Evolutionary conservation across 2,329 filamentous ascomycete genomes (phyloP).

Genomic region (Pyrenochaeta sp.): DNA sequence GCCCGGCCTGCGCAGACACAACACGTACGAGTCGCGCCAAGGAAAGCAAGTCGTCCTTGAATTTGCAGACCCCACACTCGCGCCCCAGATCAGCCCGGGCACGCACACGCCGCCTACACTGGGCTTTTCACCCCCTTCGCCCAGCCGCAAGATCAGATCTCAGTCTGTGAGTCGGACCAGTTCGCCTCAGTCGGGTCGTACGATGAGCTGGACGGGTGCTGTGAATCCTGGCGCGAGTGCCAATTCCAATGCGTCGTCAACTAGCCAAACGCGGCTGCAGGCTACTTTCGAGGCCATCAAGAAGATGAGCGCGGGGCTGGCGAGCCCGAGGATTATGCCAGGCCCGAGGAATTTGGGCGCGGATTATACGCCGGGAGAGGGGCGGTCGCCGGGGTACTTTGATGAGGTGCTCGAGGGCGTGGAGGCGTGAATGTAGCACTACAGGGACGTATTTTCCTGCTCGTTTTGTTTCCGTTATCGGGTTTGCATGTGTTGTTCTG

Average conservation of each 20-base stretch:
- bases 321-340: conserved; percentile 21
- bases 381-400: conserved; percentile 26
- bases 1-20: conserved; percentile 4
- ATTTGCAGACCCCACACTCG: conserved; percentile 30
- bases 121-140: neutral
- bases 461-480: neutral
- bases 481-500: neutral
- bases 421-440: neutral
- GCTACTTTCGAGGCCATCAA: conserved; percentile 36
- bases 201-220: conserved; percentile 3
- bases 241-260: neutral
- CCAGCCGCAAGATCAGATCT: too few species aligned
- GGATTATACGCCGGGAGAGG: conserved; percentile 6
- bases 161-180: neutral
- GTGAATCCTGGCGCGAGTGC: too few species aligned
- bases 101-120: neutral
- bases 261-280: conserved; percentile 29
- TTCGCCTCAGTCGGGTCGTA: neutral
- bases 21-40: conserved; percentile 22
- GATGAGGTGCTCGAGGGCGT: conserved; percentile 20
- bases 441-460: neutral
- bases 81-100: conserved; percentile 7
- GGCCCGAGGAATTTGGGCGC: conserved; percentile 7
- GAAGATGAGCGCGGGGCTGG: conserved; percentile 32
- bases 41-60: conserved; percentile 26